phyloP scores from a whole-genome alignment of 148 eudicot species.

The Rhododendron henanense region DNA sequence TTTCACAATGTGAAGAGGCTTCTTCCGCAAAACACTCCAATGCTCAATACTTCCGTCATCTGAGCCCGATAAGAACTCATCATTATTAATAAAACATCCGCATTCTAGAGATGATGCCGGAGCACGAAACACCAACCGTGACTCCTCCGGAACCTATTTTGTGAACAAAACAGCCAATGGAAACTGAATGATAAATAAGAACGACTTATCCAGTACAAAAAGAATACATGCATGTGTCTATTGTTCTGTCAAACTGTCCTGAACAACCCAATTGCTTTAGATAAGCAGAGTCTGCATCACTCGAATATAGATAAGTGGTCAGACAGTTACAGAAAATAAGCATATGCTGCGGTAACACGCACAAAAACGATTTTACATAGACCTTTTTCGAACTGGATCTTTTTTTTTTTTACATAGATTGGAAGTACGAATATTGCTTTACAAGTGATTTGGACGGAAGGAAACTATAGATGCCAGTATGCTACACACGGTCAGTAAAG shows the following conservation, averaged over 20 bases:
- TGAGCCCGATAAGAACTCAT: constrained; percentile 86
- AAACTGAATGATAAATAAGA: neutral
- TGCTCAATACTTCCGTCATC: constrained; percentile 98
- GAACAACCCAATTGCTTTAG: neutral
- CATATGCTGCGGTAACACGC: neutral
- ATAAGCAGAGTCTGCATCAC: neutral
- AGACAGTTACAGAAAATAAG: neutral
- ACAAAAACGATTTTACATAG: neutral
- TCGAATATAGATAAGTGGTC: neutral
- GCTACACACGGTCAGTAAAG: neutral
- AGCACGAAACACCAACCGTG: constrained; percentile 75
- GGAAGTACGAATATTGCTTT: neutral
- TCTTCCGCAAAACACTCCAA: constrained; percentile 72
- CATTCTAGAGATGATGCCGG: constrained; percentile 83
- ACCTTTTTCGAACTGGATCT: neutral
- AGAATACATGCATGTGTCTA: too few relatives aligned
- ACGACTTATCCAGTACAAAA: neutral
- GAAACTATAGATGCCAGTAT: neutral
- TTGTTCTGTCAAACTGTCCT: neutral
- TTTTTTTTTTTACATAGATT: neutral
- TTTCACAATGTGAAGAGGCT: constrained; percentile 78
- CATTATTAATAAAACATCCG: constrained; percentile 78
- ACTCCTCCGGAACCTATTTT: constrained; percentile 85
- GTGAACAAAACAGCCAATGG: constrained; percentile 6
- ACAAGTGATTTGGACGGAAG: neutral